A percentile compares a stretch with the other conserved stretches of the same genome.
These are phyloP conservation scores for Elongisporangium anandrum DNA, from an alignment of 352 stramenopile genomes.

Conservation along the genomic window DNA sequence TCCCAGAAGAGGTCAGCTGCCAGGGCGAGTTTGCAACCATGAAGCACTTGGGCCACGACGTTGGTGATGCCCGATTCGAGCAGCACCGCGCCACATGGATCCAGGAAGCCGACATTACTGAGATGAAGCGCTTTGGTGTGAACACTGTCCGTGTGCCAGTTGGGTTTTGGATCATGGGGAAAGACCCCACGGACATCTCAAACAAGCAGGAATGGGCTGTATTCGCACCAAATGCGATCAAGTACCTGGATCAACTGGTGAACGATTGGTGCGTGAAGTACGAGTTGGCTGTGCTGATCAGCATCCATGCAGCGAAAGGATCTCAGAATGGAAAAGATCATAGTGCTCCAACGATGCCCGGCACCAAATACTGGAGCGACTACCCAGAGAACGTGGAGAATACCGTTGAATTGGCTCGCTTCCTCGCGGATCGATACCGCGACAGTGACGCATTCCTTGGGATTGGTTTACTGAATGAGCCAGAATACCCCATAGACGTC, in stretches of 20 bases:
- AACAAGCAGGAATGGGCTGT: slow-evolving; percentile 37
- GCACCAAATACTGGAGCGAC: slow-evolving; percentile 40
- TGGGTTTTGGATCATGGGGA: slow-evolving; percentile 70
- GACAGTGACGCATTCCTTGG: slow-evolving; percentile 47
- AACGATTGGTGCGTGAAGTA: slow-evolving; percentile 66
- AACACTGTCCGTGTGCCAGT: slow-evolving; percentile 81
- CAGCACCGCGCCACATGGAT: slow-evolving; percentile 79
- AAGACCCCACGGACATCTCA: slow-evolving; percentile 38
- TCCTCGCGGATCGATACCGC: slow-evolving; percentile 44
- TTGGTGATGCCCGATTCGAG: slow-evolving; percentile 58
- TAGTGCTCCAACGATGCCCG: slow-evolving; percentile 29
- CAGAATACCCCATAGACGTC: slow-evolving; percentile 43
- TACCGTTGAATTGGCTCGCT: slow-evolving; percentile 51
- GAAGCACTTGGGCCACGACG: slow-evolving; percentile 35
- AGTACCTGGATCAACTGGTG: slow-evolving; percentile 76
- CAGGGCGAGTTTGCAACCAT: slow-evolving; percentile 56
- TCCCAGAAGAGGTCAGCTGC: slow-evolving; percentile 40
- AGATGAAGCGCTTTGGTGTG: slow-evolving; percentile 55
- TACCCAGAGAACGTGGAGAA: slow-evolving; percentile 65
- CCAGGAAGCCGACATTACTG: slow-evolving; percentile 58
- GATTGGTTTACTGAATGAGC: slow-evolving; percentile 80
- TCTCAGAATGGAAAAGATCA: slow-evolving; percentile 83
- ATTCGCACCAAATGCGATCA: slow-evolving; percentile 37
- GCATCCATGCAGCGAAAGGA: slow-evolving; percentile 77
- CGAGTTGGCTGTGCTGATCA: slow-evolving; percentile 65